Base-by-base conservation (phyloP, 768 basidiomycete genomes). In the Coprinellus micaceus region DNA sequence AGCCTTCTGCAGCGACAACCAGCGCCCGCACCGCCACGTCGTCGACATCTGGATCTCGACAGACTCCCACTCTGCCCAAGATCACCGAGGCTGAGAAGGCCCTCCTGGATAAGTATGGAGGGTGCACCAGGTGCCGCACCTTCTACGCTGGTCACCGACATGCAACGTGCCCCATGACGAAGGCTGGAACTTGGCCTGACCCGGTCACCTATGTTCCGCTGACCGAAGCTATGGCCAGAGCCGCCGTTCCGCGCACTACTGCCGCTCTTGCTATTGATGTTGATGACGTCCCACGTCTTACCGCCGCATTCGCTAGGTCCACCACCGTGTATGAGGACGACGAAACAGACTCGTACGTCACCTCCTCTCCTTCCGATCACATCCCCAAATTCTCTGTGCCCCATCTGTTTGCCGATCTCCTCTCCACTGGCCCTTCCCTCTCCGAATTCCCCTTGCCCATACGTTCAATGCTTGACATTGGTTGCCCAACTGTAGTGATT, bases 401-500 rank as follows among this genome's bases (percentile, higher is more conserved):
- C 45, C 59, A 53, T 45, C 30, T 48, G 1, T 56, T 48, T 22
- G 46, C 57, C n/a, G 17, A 3, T 25, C 7, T 36, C 9, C n/a
- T 45, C 7, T 4, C 43, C 12, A 28, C 36, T 22, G 30, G 56
- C 25, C 47, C 48, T 41, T 30, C 47, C 21, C 57, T 58, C 46
- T 24, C 56, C 26, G 37, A 33, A 44, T 57, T 56, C 24, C 56
- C 47, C 19, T 30, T 56, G 9, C 46, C 56, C 11, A 6, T 62
- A 22, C 29, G 48, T 43, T 33, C 61, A 2, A 21, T 66, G 49
- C 62, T 60, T 57, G 63, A 66, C 53, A 53, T 54, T 30, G 58
- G 62, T 46, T 65, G 57, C 41, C 64, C 64, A 40, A 61, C 60
- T 22, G 58, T 53, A 65, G 64, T 65, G 57, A 65, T 65, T 63